Base-by-base conservation (phyloP, 345 rosid species). In the Cardiospermum halicacabum region DNA sequence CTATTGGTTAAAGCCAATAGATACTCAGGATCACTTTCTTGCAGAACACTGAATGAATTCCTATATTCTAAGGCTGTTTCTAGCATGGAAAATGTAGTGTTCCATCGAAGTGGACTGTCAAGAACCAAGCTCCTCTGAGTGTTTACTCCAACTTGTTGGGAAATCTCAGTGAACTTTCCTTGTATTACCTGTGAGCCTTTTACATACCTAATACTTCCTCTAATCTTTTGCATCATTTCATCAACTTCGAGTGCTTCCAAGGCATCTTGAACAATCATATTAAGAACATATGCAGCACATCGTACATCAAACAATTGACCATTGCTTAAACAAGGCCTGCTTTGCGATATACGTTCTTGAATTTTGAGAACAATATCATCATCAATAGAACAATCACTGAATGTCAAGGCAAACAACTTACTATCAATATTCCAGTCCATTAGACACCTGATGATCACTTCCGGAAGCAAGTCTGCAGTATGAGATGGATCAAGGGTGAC, bases 371-470 rank as follows among this genome's bases (percentile, higher is more conserved):
- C 76, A 68, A 85, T 79, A 71, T 82, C 88, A 61, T 93, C 91
- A n/a, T 82, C 85, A 11, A 72, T 66, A 37, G 78, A 78, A 51
- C 81, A 84, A 59, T 84, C 82, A 70, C 85, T 97, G 69, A 88
- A 86, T 9, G 95, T 88, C 61, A 93, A 66, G 37, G 96, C 89
- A 76, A 90, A 93, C 77, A 88, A 79, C 87, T 91, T 93, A 74
- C 69, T 80, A 54, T 93, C 97, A 28, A 93, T 80, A 66, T 82
- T 88, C 96, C 98, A 93, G 31, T 88, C 97, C 77, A 71, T 77
- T 64, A 93, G 78, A 72, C 87, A 88, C 69, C 80, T 81, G 28
- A 85, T 77, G 53, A 93, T 80, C 43, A 89, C 90, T 70, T 90
- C 94, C 0, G 98, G 80, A 71, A 92, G 93, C 96, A 84, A 74